Conservation (phyloP, 2,329 filamentous ascomycete genomes). For the Didymella sp. region DNA sequence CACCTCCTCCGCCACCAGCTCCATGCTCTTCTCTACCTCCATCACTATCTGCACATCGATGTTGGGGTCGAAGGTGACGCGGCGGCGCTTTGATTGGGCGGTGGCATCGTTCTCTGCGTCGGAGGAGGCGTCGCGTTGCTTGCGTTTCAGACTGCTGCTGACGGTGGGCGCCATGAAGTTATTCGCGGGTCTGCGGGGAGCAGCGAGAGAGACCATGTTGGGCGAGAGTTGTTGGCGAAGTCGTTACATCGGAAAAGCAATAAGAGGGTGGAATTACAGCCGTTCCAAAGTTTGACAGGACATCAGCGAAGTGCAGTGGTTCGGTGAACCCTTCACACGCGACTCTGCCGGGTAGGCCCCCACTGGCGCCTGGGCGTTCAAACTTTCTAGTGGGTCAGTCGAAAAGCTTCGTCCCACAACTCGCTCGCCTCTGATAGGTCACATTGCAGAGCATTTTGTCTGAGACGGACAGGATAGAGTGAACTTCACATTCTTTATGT, state of each 20-base stretch:
- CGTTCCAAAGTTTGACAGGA: constrained; percentile 3
- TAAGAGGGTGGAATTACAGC: neutral
- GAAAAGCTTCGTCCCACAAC: constrained; percentile 9
- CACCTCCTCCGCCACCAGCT: constrained; percentile 68
- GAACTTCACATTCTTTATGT: too few relatives aligned
- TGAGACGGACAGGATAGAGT: neutral
- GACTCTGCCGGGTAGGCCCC: constrained; percentile 13
- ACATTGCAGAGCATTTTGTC: too few relatives aligned
- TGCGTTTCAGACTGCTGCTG: constrained; percentile 48
- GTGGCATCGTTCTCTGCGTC: constrained; percentile 42
- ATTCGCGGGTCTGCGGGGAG: constrained; percentile 32
- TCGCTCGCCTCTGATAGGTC: constrained; percentile 4
- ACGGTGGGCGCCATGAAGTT: constrained; percentile 40
- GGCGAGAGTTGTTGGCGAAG: constrained; percentile 16
- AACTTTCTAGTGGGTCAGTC: constrained; percentile 14
- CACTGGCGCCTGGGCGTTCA: constrained; percentile 17
- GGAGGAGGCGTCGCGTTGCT: constrained; percentile 39
- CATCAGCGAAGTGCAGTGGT: constrained; percentile 12
- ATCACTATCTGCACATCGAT: constrained; percentile 55
- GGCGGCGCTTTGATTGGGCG: constrained; percentile 53
- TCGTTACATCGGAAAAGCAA: constrained; percentile 40
- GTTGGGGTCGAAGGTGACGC: constrained; percentile 58
- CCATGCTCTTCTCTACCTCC: constrained; percentile 61
- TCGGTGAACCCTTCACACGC: constrained; percentile 20
- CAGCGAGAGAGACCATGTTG: constrained; percentile 51